Evolutionary conservation across 768 basidiomycete species (phyloP).

Genomic region (Gelatoporia subvermispora): DNA sequence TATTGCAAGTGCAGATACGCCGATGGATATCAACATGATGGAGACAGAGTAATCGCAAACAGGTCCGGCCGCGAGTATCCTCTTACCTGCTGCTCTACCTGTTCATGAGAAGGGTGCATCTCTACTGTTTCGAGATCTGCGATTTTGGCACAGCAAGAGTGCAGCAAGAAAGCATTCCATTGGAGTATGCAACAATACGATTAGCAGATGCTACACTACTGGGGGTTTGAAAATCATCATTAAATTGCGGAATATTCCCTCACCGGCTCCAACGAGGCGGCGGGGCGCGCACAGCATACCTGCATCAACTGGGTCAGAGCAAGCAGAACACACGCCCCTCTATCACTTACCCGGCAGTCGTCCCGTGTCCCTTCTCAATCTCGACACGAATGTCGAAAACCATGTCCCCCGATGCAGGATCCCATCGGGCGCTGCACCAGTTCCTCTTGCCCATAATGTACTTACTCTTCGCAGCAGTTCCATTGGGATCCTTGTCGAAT

Average conservation of each 20-base stretch:
- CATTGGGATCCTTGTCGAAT: slow-evolving; percentile 74
- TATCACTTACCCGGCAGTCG: slow-evolving; percentile 66
- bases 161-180: too few species aligned
- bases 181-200: too few species aligned
- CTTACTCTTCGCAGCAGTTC: slow-evolving; percentile 67
- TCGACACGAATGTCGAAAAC: slow-evolving; percentile 86
- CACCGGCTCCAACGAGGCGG: slow-evolving; percentile 24
- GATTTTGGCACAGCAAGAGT: too few species aligned
- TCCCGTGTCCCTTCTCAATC: slow-evolving; percentile 73
- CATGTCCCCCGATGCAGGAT: slow-evolving; percentile 54
- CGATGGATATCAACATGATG: too few species aligned
- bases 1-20: too few species aligned
- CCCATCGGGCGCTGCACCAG: slow-evolving; percentile 72
- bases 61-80: too few species aligned
- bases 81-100: too few species aligned
- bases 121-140: too few species aligned
- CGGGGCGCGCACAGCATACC: slow-evolving; percentile 24
- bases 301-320: background rate
- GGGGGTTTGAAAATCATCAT: too few species aligned
- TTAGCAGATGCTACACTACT: too few species aligned
- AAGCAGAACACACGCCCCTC: background rate
- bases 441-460: slow-evolving; percentile 87
- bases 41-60: too few species aligned
- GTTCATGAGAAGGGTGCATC: too few species aligned
- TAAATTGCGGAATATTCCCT: background rate